These are phyloP conservation scores for Cucumis cinereus DNA, from an alignment of 306 rosid genomes.

Conservation along the genomic window DNA sequence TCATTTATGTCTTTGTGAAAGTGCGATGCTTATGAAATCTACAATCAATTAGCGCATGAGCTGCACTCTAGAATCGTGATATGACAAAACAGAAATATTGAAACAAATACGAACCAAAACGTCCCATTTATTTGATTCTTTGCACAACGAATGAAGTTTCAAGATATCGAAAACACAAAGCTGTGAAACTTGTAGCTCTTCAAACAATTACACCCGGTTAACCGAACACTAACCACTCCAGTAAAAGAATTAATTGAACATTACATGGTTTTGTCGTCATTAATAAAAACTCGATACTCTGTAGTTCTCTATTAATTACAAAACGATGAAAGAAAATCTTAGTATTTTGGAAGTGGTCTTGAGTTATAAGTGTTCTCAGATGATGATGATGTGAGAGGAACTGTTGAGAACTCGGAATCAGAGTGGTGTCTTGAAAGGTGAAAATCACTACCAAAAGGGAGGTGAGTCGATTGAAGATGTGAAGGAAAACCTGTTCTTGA, in stretches of 20 bases:
- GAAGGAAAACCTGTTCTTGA: constrained; percentile 23
- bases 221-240: constrained; percentile 13
- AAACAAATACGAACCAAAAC: neutral
- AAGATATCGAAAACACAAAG: neutral
- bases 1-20: too few relatives aligned
- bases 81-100: neutral
- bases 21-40: too few relatives aligned
- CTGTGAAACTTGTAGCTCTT: neutral
- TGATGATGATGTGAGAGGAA: constrained; percentile 65
- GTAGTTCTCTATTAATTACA: constrained; percentile 45
- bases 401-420: constrained; percentile 77
- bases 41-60: neutral
- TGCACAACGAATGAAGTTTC: neutral
- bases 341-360: constrained; percentile 41
- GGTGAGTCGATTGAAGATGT: constrained; percentile 24
- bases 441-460: constrained; percentile 23
- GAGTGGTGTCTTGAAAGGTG: constrained; percentile 41
- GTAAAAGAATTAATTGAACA: constrained; percentile 60
- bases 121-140: neutral
- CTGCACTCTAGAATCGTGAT: neutral
- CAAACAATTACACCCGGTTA: neutral
- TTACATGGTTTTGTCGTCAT: constrained; percentile 30
- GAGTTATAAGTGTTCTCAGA: constrained; percentile 41
- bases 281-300: constrained; percentile 29
- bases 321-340: constrained; percentile 13